phyloP scores from a whole-genome alignment of 148 eudicot species.

The Rhododendron mucronatum region DNA sequence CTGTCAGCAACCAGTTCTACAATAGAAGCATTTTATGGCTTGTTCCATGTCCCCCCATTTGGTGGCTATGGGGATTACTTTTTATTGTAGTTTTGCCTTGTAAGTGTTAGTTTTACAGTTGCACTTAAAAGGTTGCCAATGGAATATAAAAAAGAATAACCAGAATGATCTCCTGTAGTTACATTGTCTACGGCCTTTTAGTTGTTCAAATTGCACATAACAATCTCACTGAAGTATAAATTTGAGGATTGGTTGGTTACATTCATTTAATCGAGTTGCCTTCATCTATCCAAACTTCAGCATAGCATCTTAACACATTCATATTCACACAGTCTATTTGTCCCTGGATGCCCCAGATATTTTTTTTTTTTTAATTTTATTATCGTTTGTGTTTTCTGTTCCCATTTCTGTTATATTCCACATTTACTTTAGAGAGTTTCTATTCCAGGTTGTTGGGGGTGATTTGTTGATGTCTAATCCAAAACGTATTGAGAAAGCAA shows the following conservation, averaged over 20 bases:
- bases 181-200: background rate
- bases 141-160: background rate
- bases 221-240: background rate
- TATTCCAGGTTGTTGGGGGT: constrained; percentile 87
- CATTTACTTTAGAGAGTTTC: background rate
- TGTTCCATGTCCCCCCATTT: background rate
- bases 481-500: constrained; percentile 85
- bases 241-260: background rate
- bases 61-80: background rate
- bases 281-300: background rate
- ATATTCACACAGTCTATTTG: background rate
- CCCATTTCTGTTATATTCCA: background rate
- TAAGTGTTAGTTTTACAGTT: background rate
- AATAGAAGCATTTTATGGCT: background rate
- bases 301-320: background rate
- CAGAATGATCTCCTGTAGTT: background rate
- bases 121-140: background rate
- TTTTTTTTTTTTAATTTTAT: no score
- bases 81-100: background rate
- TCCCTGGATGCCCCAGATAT: background rate
- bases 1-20: background rate
- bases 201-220: background rate
- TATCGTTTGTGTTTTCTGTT: background rate
- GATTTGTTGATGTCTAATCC: constrained; percentile 86
- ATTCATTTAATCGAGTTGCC: background rate